Percentiles rank a stretch among this genome's conserved stretches.
These are phyloP conservation scores for Nothophoma quercina DNA, from an alignment of 2,329 filamentous ascomycete genomes.

Conservation along the genomic window DNA sequence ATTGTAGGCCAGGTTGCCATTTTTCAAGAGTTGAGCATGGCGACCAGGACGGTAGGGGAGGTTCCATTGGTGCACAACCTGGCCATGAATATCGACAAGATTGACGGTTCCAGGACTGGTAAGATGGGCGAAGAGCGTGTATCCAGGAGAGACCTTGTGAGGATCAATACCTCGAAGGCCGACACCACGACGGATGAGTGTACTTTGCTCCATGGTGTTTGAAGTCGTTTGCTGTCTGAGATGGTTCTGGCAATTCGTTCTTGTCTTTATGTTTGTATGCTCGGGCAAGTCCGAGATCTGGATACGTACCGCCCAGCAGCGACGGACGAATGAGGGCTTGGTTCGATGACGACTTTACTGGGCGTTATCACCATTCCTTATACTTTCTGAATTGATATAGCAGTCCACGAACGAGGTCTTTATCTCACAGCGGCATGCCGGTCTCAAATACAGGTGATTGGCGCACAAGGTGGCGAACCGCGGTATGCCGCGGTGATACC, in stretches of 20 bases:
- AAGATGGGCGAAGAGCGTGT: background rate
- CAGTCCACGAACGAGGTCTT: background rate
- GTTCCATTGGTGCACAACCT: background rate
- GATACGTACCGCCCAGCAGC: no score
- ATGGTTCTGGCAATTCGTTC: no score
- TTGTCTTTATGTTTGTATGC: no score
- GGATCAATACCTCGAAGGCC: no score
- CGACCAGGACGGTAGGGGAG: background rate
- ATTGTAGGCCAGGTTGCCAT: background rate
- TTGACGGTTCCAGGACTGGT: background rate
- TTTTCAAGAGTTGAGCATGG: background rate
- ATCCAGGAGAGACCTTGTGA: background rate
- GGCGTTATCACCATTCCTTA: constrained; percentile 50
- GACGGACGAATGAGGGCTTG: background rate
- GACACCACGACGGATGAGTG: no score
- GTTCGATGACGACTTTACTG: constrained; percentile 49
- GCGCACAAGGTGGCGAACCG: background rate
- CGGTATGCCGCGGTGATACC: constrained; percentile 20
- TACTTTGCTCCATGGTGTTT: background rate
- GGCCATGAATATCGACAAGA: background rate
- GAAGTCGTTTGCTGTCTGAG: constrained; percentile 34
- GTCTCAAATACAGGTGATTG: background rate
- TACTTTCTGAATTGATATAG: background rate
- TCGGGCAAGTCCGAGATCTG: no score
- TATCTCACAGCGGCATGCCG: constrained; percentile 1